Percentiles rank a stretch among this genome's conserved stretches.
These are phyloP conservation scores for Dictyophora rubrovolvata DNA, from an alignment of 768 basidiomycete species.

Conservation along the genomic window DNA sequence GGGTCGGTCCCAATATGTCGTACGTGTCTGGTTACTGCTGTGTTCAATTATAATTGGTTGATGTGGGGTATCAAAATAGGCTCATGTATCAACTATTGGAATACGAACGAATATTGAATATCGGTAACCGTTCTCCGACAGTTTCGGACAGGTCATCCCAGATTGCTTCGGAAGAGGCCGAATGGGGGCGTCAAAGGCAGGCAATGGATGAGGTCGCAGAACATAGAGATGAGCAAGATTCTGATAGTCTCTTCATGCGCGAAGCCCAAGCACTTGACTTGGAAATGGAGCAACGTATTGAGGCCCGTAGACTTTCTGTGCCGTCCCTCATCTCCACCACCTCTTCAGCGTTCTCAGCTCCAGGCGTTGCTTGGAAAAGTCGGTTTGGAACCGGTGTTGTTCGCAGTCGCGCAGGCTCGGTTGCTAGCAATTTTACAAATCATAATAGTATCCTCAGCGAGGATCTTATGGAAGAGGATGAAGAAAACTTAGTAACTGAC, in stretches of 20 bases:
- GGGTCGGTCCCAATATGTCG: conserved; percentile 93
- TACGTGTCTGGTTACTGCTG: conserved; percentile 33
- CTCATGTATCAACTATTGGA: conserved; percentile 91
- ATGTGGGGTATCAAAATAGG: conserved; percentile 33
- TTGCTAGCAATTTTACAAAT: conserved; percentile 58
- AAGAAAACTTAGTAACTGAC: conserved; percentile 31
- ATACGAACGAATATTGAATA: conserved; percentile 68
- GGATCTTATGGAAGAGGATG: conserved; percentile 73
- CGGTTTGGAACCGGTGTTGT: conserved; percentile 36
- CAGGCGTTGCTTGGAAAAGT: conserved; percentile 56
- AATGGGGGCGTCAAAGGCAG: conserved; percentile 65
- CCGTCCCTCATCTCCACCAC: conserved; percentile 36
- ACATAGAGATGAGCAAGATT: conserved; percentile 45
- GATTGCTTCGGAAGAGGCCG: conserved; percentile 59
- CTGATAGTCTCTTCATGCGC: conserved; percentile 43
- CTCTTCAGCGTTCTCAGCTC: conserved; percentile 18
- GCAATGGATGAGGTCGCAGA: conserved; percentile 45
- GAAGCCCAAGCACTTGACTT: conserved; percentile 79
- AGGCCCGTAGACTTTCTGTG: conserved; percentile 46
- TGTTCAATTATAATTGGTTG: conserved; percentile 6
- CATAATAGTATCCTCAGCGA: conserved; percentile 62
- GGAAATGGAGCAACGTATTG: conserved; percentile 76
- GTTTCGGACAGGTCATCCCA: conserved; percentile 46
- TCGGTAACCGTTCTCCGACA: conserved; percentile 36
- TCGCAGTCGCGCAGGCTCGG: conserved; percentile 64